Base-by-base conservation (phyloP, 1,284 basidiomycete genomes). In the Marasmius tenuissimus region DNA sequence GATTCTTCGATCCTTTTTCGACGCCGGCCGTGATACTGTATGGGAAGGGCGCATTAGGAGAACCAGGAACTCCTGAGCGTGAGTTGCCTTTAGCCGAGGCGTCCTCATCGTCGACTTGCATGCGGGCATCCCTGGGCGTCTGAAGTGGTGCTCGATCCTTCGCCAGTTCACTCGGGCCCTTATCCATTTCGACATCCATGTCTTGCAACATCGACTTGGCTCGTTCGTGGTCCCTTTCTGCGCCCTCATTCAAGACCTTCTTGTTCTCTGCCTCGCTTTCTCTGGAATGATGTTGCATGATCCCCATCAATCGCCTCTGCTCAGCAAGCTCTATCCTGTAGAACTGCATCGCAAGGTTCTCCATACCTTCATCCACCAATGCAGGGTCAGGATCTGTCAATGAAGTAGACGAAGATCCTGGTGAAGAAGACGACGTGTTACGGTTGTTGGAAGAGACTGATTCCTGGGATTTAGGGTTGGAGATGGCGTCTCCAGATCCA, bases 1-100 rank as follows among this genome's bases (percentile, higher is more conserved):
- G 83, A 69, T 98, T 98, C 81, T 98, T 96, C 11, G 88, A 83
- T 11, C 97, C 97, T 67, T 97, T 93, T 77, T 98, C 97, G 4
- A 99, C 85, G 2, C 94, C 97, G 4, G 97, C 97, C 0, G 94
- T 95, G 67, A 99, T 99, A 63, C 94, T 96, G 75, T 91, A 98
- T 70, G 96, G 86, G 80, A 97, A 88, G 61, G 66, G 62, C 0
- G 40, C 45, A 8, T 16, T 14, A 7, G 27, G 18, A 20, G 34
- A 11, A 12, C 35, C 34, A 22, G 9, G 16, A 14, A n/a, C 45
- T 47, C 48, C n/a, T 14, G 42, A 18, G 48, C 45, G 18, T 7
- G 5, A 2, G 27, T 38, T 18, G 52, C 14, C 4, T 35, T 27
- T 37, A 1, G n/a, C 27, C 14, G n/a, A 6, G 14, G 20, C 9